Evolutionary conservation across 2,329 filamentous ascomycete genomes (phyloP).

Genomic region (Fusarium sp.): DNA sequence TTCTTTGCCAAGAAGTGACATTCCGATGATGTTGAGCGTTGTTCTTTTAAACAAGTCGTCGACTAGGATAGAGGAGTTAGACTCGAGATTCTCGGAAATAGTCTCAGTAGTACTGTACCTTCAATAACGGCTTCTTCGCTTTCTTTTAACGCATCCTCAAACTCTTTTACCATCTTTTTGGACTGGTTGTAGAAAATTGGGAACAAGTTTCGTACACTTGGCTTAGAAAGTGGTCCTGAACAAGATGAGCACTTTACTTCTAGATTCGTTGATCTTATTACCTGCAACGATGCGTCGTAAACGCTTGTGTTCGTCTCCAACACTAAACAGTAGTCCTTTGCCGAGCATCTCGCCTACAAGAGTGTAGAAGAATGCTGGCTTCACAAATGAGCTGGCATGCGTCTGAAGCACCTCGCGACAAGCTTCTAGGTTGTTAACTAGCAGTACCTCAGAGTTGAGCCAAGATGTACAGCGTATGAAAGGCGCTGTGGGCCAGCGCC

Average conservation of each 20-base stretch:
- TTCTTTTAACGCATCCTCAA: neutral
- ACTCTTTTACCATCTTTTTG: neutral
- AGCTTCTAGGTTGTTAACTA: constrained; percentile 31
- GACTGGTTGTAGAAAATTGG: constrained; percentile 7
- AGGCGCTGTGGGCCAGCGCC: constrained; percentile 23
- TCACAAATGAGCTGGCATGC: constrained; percentile 24
- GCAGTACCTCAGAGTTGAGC: constrained; percentile 25
- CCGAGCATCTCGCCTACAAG: constrained; percentile 37
- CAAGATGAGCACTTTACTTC: neutral
- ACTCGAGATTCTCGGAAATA: too few relatives aligned
- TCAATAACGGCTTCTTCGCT: neutral
- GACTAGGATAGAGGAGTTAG: neutral
- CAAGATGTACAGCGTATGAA: constrained; percentile 31
- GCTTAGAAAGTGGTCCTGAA: constrained; percentile 15
- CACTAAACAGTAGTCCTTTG: constrained; percentile 25
- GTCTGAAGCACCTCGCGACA: constrained; percentile 33
- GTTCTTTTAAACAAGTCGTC: constrained; percentile 10
- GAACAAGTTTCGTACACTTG: constrained; percentile 17
- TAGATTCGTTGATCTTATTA: accelerated
- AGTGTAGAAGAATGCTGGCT: constrained; percentile 29
- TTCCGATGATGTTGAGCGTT: constrained; percentile 27
- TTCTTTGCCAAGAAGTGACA: constrained; percentile 19
- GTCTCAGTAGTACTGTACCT: neutral
- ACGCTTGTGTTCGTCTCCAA: constrained; percentile 30
- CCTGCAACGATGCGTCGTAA: constrained; percentile 22